These are phyloP conservation scores for Neoconidiobolus thromboides DNA, from an alignment of 371 early-diverging fungal species.

Conservation along the genomic window DNA sequence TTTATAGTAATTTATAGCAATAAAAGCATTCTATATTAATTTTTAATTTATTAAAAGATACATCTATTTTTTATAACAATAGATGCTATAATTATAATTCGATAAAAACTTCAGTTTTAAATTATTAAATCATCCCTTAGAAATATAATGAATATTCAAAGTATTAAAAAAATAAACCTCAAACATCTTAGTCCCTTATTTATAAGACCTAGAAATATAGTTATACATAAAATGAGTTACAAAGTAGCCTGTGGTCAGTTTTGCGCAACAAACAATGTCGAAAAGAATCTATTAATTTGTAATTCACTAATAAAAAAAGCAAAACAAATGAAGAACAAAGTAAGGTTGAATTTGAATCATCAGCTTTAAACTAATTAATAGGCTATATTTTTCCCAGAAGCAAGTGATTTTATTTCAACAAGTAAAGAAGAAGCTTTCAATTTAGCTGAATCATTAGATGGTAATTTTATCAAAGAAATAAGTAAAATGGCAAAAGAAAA, in stretches of 20 bases:
- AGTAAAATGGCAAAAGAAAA: slow-evolving; percentile 28
- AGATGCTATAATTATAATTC: no score
- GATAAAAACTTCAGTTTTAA: no score
- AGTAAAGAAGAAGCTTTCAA: slow-evolving; percentile 20
- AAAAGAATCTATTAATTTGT: slow-evolving; percentile 27
- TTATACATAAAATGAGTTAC: not conserved
- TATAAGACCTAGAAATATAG: no score
- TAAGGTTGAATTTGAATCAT: slow-evolving; percentile 6
- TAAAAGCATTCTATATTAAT: no score
- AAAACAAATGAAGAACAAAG: slow-evolving; percentile 33
- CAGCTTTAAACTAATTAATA: slow-evolving; percentile 6
- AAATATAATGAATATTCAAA: no score
- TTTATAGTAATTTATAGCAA: no score
- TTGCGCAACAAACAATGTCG: slow-evolving; percentile 29
- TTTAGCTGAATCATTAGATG: slow-evolving; percentile 20
- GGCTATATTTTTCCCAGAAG: slow-evolving; percentile 71
- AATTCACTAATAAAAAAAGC: slow-evolving; percentile 30
- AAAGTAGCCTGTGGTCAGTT: slow-evolving; percentile 35
- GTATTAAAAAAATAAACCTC: no score
- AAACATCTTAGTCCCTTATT: no score
- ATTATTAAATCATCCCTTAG: no score
- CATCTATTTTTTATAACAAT: no score
- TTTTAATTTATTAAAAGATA: no score
- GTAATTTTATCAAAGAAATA: slow-evolving; percentile 32
- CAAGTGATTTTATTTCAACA: slow-evolving; percentile 57